Conservation (phyloP, 2,329 filamentous ascomycete genomes). For the Triangularia verruculosa region DNA sequence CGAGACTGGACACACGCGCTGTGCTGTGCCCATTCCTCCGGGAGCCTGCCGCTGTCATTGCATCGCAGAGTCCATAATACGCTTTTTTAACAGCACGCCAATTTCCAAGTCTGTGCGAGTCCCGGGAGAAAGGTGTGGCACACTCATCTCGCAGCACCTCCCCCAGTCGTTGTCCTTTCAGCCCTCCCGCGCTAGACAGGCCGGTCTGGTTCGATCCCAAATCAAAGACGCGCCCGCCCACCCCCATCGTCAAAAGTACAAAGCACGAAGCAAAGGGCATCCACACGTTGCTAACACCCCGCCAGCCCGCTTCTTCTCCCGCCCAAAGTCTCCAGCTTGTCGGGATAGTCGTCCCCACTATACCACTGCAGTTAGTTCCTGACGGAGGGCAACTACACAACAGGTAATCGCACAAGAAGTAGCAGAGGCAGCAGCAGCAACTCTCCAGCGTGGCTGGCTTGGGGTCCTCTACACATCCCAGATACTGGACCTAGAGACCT, state of each 20-base stretch:
- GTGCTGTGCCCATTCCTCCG: slow-evolving; percentile 7
- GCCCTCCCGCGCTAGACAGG: slow-evolving; percentile 29
- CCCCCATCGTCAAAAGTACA: slow-evolving; percentile 15
- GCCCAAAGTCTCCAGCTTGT: slow-evolving; percentile 7
- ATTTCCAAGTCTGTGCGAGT: slow-evolving; percentile 14
- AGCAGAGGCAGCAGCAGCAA: background rate
- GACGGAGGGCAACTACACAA: background rate
- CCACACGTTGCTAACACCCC: background rate
- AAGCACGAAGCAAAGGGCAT: slow-evolving; percentile 22
- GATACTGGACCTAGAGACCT: slow-evolving; percentile 3
- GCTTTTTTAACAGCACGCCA: slow-evolving; percentile 10
- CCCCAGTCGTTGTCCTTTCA: slow-evolving; percentile 24
- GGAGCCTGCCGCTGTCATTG: slow-evolving; percentile 1
- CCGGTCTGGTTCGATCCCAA: slow-evolving; percentile 22
- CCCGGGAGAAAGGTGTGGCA: slow-evolving; percentile 17
- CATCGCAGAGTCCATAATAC: background rate
- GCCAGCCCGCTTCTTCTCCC: slow-evolving; percentile 6
- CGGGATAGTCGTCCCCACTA: background rate
- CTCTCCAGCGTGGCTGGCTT: background rate
- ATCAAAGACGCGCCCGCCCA: slow-evolving; percentile 6
- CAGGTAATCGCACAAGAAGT: background rate
- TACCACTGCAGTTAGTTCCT: background rate
- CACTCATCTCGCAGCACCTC: slow-evolving; percentile 20
- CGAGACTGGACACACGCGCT: background rate
- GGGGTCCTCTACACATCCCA: slow-evolving; percentile 5